Base-by-base conservation (phyloP, 2,329 filamentous ascomycete species). In the Chrysosporium keratinophilum region DNA sequence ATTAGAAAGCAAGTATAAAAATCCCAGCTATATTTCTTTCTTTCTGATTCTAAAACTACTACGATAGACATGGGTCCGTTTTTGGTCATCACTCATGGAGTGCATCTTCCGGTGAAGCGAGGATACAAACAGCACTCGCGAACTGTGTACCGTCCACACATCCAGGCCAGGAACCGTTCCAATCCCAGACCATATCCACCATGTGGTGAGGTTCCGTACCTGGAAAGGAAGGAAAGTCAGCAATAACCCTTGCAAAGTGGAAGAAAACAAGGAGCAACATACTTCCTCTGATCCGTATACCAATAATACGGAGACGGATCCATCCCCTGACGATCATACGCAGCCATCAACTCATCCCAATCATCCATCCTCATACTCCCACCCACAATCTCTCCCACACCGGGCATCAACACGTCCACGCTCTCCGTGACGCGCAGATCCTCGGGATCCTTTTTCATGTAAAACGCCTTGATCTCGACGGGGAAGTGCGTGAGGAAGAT, bases 401-500 rank as follows among this genome's bases (percentile, higher is more conserved):
- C 88, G 10, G 93, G 93, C 89, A 98, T 85, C 58, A 85, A 68
- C 56, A 80, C 79, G 60, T 98, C 93, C 12, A 97, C 91, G 58
- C 83, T 88, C 77, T 98, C 91, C 0, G 93, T 98, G 28, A 96
- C 88, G 23, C 90, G 81, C 31, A 72, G 74, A 67, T 98, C 93
- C 31, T 79, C 72, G 42, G 78, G 76, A 63, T 91, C 93, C 73
- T 85, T 90, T 73, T 90, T 85, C 93, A 98, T 98, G 79, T 98
- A 98, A 71, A 98, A 98, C 1, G 93, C 87, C 78, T 98, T 98
- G 78, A 98, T 95, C 74, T 91, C 88, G 56, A 84, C 84, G 17
- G 93, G 93, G 81, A 98, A 98, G 74, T 97, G 91, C 1, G 91
- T 97, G 41, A 97, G 79, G 76, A 97, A 88, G 71, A 98, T 95